Base-by-base conservation (phyloP, 495 filamentous ascomycete genomes). In the Eremomyces bilateralis region DNA sequence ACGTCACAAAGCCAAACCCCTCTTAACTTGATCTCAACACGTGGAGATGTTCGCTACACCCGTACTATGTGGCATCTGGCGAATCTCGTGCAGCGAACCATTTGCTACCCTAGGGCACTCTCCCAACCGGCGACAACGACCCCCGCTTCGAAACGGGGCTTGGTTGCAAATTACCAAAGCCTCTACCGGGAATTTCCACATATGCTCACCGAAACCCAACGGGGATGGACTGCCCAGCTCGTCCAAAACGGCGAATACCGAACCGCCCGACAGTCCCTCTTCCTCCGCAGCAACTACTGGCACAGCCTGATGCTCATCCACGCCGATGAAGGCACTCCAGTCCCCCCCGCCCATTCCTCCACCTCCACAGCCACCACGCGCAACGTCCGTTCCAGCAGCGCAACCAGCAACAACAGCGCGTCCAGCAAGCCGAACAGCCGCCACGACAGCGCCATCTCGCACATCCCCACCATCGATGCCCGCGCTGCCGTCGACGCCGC, bases 301-400 rank as follows among this genome's bases (percentile, higher is more conserved):
- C 75, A 80, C 47, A 76, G 74, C 46, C 54, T 80, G 10, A 79
- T 77, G 71, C 56, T 77, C 1, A 57, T 79, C 8, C 66, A 76
- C 36, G 63, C 63, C 1, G 62, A 65, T 25, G 69, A 69, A 38
- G n/a, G n/a, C n/a, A n/a, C n/a, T n/a, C n/a, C n/a, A n/a, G n/a
- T n/a, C n/a, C n/a, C n/a, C n/a, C n/a, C n/a, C n/a, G n/a, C n/a
- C n/a, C n/a, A n/a, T n/a, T n/a, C n/a, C n/a, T n/a, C n/a, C n/a
- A n/a, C n/a, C n/a, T n/a, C n/a, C n/a, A n/a, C n/a, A n/a, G n/a
- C n/a, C n/a, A n/a, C n/a, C n/a, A n/a, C n/a, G n/a, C n/a, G n/a
- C n/a, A n/a, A n/a, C n/a, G n/a, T n/a, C n/a, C n/a, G n/a, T n/a
- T n/a, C n/a, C n/a, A n/a, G n/a, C n/a, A n/a, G n/a, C n/a, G n/a